Evolutionary conservation across 305 asterid genomes (phyloP).

Genomic region (Ajuga reptans): DNA sequence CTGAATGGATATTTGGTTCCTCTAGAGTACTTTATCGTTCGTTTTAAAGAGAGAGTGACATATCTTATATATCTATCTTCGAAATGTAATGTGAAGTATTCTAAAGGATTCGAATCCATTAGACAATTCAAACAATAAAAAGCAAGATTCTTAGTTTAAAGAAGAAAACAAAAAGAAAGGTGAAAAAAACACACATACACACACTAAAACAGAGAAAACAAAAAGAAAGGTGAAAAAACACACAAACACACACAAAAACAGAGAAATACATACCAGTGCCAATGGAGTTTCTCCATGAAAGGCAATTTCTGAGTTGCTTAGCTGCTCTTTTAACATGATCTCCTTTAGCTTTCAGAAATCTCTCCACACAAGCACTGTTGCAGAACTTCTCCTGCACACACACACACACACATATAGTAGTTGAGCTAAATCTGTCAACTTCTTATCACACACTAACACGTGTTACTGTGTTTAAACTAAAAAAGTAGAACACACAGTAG

Average conservation of each 20-base stretch:
- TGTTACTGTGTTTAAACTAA: neutral
- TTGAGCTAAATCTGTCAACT: too few relatives aligned
- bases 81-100: too few relatives aligned
- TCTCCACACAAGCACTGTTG: constrained; percentile 58
- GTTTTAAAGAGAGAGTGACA: too few relatives aligned
- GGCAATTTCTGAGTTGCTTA: constrained; percentile 64
- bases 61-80: too few relatives aligned
- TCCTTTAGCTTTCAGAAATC: constrained; percentile 70
- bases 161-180: constrained; percentile 25
- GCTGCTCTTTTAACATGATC: constrained; percentile 80
- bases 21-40: too few relatives aligned
- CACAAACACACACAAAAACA: too few relatives aligned
- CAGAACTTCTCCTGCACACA: constrained; percentile 73
- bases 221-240: too few relatives aligned
- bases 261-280: constrained; percentile 45
- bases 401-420: neutral
- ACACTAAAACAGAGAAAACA: neutral
- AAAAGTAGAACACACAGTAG: neutral
- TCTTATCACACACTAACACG: neutral
- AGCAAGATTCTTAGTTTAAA: constrained; percentile 33
- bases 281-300: constrained; percentile 77
- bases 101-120: too few relatives aligned
- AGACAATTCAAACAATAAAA: constrained; percentile 17
- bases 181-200: neutral
- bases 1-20: neutral